Base-by-base conservation (phyloP, 495 filamentous ascomycete genomes). In the Penicillium mononematosum region DNA sequence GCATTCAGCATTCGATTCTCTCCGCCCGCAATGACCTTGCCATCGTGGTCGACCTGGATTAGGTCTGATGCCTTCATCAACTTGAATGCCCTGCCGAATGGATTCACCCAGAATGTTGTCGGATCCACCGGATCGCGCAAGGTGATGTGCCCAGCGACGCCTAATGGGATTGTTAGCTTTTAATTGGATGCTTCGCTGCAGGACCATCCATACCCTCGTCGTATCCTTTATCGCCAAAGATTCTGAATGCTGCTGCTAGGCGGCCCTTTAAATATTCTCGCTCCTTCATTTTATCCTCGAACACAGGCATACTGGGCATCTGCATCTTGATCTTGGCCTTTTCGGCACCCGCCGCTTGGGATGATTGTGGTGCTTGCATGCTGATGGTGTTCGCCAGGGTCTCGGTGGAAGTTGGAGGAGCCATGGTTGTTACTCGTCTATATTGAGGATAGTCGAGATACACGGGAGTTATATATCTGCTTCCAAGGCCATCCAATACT, bases 31-130 rank as follows among this genome's bases (percentile, higher is more conserved):
- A 93, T 81, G 24, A 92, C 78, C 42, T 84, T 70, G 3, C 88
- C 89, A 1, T 72, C 62, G 45, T 85, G 75, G 61, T 87, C 75
- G 34, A 93, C 88, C 34, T 79, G 83, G 58, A 93, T 89, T 29
- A 93, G 77, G 64, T 91, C 87, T 10, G 81, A 85, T 29, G 79
- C 79, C 53, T 83, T 88, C 48, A 92, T 88, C 53, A 85, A 68
- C 20, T 81, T 82, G 71, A 90, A 92, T 0, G 85, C 79, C 10
- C 84, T 78, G 31, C 89, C 88, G 61, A 91, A 88, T 0, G 89
- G 89, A 58, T 92, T 92, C 20, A 92, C 88, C 89, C 88, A 91
- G 76, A 91, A 91, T 4, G 80, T 83, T 7, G 67, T 64, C 0
- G 85, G 83, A 36, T 89, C 84, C 12, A 90, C 81, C 10, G 88